Conservation (phyloP, 2,329 filamentous ascomycete genomes). For the Sordariomycetes sp. region DNA sequence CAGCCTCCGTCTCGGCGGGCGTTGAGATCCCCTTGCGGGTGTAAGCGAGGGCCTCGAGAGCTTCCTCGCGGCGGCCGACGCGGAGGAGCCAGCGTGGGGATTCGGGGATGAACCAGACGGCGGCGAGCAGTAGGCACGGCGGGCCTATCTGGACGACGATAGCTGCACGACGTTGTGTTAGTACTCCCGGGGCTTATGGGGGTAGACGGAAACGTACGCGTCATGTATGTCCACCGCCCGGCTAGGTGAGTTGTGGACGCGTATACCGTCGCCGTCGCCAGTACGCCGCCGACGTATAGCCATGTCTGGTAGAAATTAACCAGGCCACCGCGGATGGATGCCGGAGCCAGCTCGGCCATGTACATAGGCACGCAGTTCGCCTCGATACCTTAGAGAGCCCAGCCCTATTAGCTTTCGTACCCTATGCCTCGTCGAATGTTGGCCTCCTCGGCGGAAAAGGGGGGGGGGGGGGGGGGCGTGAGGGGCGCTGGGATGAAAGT, state of each 20-base stretch:
- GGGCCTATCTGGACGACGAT: slow-evolving; percentile 1
- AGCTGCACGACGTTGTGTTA: slow-evolving; percentile 1
- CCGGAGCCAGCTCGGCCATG: slow-evolving; percentile 9
- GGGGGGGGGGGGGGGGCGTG: no score
- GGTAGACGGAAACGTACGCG: background rate
- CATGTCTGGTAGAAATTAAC: slow-evolving; percentile 8
- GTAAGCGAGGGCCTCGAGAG: slow-evolving; percentile 6
- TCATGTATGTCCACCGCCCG: background rate
- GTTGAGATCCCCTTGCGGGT: slow-evolving; percentile 4
- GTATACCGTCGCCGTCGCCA: slow-evolving; percentile 3
- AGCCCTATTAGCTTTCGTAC: background rate
- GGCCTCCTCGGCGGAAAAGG: no score
- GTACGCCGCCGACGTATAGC: slow-evolving; percentile 6
- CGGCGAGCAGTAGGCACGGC: background rate
- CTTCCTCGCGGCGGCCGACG: slow-evolving; percentile 8
- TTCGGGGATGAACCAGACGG: slow-evolving; percentile 8
- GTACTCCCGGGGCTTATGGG: background rate
- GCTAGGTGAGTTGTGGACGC: background rate
- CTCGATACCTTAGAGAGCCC: background rate
- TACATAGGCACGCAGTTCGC: slow-evolving; percentile 9
- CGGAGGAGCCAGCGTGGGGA: slow-evolving; percentile 9
- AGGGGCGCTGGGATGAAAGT: no score
- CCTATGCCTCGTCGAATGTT: background rate
- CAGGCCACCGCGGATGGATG: slow-evolving; percentile 8
- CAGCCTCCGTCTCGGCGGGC: background rate